Conservation (phyloP, 192 early-diverging fungal genomes). For the Globomyces pollinis-pini region DNA sequence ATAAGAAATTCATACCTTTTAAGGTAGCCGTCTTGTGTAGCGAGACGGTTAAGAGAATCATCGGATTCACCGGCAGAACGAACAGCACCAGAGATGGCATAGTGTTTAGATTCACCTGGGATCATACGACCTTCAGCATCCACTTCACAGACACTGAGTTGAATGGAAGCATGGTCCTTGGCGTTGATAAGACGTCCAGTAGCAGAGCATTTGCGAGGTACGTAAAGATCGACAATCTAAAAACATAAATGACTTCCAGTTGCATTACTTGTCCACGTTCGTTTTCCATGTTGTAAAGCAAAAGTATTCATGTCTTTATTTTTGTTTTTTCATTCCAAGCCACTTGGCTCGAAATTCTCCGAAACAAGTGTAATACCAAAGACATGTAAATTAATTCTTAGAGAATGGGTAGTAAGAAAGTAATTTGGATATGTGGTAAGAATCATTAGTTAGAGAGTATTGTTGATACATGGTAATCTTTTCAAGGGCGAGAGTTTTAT, state of each 20-base stretch:
- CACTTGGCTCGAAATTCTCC: too few relatives aligned
- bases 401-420: too few relatives aligned
- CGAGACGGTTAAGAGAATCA: constrained; percentile 94
- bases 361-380: too few relatives aligned
- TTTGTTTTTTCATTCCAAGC: too few relatives aligned
- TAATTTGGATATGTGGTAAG: too few relatives aligned
- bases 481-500: too few relatives aligned
- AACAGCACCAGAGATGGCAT: constrained; percentile 88
- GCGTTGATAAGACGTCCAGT: constrained; percentile 96
- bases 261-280: constrained; percentile 36
- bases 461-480: too few relatives aligned
- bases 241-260: constrained; percentile 22
- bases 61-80: constrained; percentile 85
- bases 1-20: constrained; percentile 40
- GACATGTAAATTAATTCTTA: too few relatives aligned
- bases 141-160: constrained; percentile 94
- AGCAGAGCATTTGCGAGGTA: constrained; percentile 96
- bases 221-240: constrained; percentile 78
- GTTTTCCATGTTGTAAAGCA: constrained; percentile 40
- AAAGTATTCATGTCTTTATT: constrained; percentile 2
- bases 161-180: constrained; percentile 98
- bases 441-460: too few relatives aligned
- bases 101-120: constrained; percentile 66
- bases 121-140: constrained; percentile 72
- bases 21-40: constrained; percentile 58